Evolutionary conservation across 495 filamentous ascomycete genomes (phyloP), one percentile per base, ranked within the genome.

Genomic region (Tuber brumale): DNA sequence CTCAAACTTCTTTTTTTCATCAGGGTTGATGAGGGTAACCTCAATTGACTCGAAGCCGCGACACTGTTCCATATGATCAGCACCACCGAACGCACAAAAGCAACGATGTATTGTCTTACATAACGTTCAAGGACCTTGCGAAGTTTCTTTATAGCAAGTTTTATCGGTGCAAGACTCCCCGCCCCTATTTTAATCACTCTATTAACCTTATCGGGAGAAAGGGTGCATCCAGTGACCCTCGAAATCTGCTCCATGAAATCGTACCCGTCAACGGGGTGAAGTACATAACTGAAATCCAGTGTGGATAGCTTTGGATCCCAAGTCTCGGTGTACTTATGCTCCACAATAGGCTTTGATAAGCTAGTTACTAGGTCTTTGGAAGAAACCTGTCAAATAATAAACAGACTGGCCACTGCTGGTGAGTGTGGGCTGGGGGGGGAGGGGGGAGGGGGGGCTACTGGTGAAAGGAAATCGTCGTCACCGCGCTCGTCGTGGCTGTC

Each of bases 91-190:
- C 39, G 35, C 43, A 16, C 19, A 61, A 41, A 57, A 23, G 48
- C 2, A 51, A 46, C 14, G 4, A 31, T 48, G 43, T 16, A 9
- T 31, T 31, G 27, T 44, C 79, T 74, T 74, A 81, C 79, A 48
- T 77, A 81, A n/a, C 81, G 79, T 35, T 81, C 78, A 70, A 81
- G 72, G n/a, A 81, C 74, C 57, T 81, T 81, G 51, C 73, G 66
- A 14, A 81, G 78, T 69, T 81, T 81, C 41, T 48, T 81, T 7
- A 81, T 19, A 9, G 44, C 79, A 51, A 70, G 75, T 42, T 81
- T 76, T 48, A 81, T 72, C 10, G 70, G 45, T 23, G 35, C 31
- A 43, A 72, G 79, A 44, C 39, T 77, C 16, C 72, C 75, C 42
- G 79, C 78, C 9, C 78, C 78, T 39, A 81, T 81, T n/a, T 75